phyloP scores from a whole-genome alignment of 768 basidiomycete genomes.

The Suillus sp. region DNA sequence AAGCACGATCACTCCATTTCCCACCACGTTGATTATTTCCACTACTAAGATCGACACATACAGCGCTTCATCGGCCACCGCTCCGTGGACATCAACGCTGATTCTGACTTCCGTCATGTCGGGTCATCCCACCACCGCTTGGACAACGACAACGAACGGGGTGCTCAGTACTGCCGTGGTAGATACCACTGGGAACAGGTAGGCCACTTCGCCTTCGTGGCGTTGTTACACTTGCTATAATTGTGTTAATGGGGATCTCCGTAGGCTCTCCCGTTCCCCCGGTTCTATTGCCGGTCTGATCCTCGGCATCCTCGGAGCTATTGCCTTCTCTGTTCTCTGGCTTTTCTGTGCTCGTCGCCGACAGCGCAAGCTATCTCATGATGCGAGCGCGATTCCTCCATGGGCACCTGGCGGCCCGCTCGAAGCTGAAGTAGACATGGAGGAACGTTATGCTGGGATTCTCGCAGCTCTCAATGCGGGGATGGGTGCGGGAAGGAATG shows the following conservation, averaged over 20 bases:
- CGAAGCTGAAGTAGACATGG: slow-evolving; percentile 27
- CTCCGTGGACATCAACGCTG: slow-evolving; percentile 22
- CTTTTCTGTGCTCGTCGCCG: slow-evolving; percentile 36
- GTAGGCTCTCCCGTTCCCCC: slow-evolving; percentile 22
- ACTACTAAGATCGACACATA: slow-evolving; percentile 19
- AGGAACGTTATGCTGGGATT: slow-evolving; percentile 31
- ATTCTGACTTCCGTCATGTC: slow-evolving; percentile 22
- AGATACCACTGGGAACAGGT: slow-evolving; percentile 17
- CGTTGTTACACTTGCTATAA: slow-evolving; percentile 9
- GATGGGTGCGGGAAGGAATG: slow-evolving; percentile 15
- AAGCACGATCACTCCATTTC: not conserved
- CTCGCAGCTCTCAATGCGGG: slow-evolving; percentile 27
- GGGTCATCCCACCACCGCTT: slow-evolving; percentile 21
- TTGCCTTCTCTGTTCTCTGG: slow-evolving; percentile 32
- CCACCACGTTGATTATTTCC: slow-evolving; percentile 21
- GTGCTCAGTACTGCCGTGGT: slow-evolving; percentile 28
- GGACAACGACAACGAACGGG: slow-evolving; percentile 22
- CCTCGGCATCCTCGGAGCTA: slow-evolving; percentile 28
- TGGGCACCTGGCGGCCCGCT: slow-evolving; percentile 22
- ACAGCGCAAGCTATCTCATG: slow-evolving; percentile 26
- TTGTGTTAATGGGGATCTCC: slow-evolving; percentile 10
- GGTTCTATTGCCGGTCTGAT: slow-evolving; percentile 27
- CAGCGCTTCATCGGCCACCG: not conserved
- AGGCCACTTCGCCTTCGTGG: slow-evolving; percentile 11
- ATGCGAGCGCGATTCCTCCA: slow-evolving; percentile 18